Conservation (phyloP, 495 filamentous ascomycete genomes). For the Geopyxis carbonaria region DNA sequence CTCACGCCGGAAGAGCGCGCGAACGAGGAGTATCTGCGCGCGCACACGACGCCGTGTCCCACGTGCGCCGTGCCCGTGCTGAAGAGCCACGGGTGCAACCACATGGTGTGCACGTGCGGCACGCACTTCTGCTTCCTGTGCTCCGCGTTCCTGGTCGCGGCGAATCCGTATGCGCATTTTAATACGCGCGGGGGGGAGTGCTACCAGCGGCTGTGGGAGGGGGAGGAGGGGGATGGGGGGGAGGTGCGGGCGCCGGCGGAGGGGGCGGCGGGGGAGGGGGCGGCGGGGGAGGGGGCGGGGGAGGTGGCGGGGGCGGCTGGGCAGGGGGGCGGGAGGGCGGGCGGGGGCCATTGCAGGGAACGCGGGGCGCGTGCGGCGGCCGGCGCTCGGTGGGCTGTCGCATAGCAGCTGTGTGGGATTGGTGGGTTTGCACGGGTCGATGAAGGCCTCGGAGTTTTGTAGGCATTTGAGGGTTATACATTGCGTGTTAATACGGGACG, state of each 20-base stretch:
- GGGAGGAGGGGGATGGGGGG: slow-evolving; percentile 66
- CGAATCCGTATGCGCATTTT: slow-evolving; percentile 79
- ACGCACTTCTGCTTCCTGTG: slow-evolving; percentile 96
- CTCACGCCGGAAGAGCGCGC: slow-evolving; percentile 70
- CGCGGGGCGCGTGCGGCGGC: too few species aligned
- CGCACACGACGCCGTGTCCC: slow-evolving; percentile 78
- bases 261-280: too few species aligned
- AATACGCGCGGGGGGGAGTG: slow-evolving; percentile 50
- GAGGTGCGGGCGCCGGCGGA: slow-evolving; percentile 32
- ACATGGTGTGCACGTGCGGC: slow-evolving; percentile 85
- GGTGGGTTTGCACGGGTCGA: too few species aligned
- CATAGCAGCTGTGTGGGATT: too few species aligned
- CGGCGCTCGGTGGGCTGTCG: too few species aligned
- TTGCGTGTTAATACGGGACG: too few species aligned
- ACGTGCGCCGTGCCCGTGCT: slow-evolving; percentile 71
- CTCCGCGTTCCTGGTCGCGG: slow-evolving; percentile 59
- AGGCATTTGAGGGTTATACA: too few species aligned
- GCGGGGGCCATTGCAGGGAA: too few species aligned
- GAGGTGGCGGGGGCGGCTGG: too few species aligned
- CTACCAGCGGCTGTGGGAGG: slow-evolving; percentile 70
- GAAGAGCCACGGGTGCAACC: slow-evolving; percentile 90
- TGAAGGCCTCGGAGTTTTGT: too few species aligned
- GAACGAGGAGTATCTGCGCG: slow-evolving; percentile 58
- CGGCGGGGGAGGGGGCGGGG: too few species aligned
- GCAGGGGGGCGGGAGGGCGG: too few species aligned